phyloP scores from a whole-genome alignment of 1,284 basidiomycete species.

The Fomitiporia mediterranea region DNA sequence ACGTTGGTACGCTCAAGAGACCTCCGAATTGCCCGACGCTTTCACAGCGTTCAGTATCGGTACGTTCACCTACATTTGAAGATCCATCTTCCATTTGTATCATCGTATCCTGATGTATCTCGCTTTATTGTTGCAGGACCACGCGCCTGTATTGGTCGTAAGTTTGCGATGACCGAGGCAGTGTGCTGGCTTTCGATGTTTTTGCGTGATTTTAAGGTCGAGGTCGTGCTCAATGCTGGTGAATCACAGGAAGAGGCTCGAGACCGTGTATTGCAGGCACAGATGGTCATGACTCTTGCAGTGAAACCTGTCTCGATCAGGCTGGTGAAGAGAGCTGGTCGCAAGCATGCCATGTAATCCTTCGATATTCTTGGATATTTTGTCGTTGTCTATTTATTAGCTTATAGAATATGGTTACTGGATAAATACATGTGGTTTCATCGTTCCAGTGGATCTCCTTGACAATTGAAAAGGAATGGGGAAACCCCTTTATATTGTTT shows the following conservation, averaged over 20 bases:
- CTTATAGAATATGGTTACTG: too few relatives aligned
- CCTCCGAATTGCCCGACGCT: slow-evolving; percentile 29
- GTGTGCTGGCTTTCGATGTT: slow-evolving; percentile 47
- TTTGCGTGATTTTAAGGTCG: slow-evolving; percentile 47
- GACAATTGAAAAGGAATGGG: too few relatives aligned
- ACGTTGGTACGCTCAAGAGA: slow-evolving; percentile 35
- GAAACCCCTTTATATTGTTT: too few relatives aligned
- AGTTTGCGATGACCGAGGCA: slow-evolving; percentile 48
- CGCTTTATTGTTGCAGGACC: slow-evolving; percentile 32
- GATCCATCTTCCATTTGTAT: neutral
- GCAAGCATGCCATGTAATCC: neutral
- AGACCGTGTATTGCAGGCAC: slow-evolving; percentile 39
- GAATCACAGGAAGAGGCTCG: slow-evolving; percentile 44
- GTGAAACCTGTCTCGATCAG: slow-evolving; percentile 38
- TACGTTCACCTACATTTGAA: slow-evolving; percentile 22
- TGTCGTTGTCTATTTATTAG: too few relatives aligned
- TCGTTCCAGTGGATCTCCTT: too few relatives aligned
- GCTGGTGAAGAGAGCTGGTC: slow-evolving; percentile 29
- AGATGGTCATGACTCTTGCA: slow-evolving; percentile 37
- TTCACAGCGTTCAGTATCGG: slow-evolving; percentile 47
- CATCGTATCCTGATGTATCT: neutral
- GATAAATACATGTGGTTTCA: too few relatives aligned
- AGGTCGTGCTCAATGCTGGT: slow-evolving; percentile 36
- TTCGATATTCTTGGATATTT: neutral
- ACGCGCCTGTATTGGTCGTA: slow-evolving; percentile 50